phyloP scores from a whole-genome alignment of 2,329 filamentous ascomycete species.

The Aspergillus sp. region DNA sequence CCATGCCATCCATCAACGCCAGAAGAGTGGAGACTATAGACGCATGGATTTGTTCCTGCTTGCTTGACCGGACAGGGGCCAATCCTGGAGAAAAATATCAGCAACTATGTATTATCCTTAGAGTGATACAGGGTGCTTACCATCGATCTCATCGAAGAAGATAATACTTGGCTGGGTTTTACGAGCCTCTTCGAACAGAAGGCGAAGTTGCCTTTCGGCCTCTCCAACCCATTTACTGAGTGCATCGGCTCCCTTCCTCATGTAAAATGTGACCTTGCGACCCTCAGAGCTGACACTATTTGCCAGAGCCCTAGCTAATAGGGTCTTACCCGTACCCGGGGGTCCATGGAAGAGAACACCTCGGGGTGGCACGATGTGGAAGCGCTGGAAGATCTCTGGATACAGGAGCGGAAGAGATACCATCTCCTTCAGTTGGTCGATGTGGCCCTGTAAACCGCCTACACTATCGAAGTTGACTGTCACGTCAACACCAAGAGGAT shows the following conservation, averaged over 20 bases:
- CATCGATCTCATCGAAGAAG: constrained; percentile 99
- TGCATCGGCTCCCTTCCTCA: constrained; percentile 97
- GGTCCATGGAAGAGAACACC: constrained; percentile 97
- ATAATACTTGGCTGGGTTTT: constrained; percentile 98
- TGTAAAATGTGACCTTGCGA: constrained; percentile 96
- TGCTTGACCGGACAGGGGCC: constrained; percentile 92
- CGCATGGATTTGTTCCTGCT: constrained; percentile 97
- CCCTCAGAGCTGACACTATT: constrained; percentile 87
- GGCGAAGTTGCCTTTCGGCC: constrained; percentile 87
- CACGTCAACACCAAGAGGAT: constrained; percentile 88
- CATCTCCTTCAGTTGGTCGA: constrained; percentile 98
- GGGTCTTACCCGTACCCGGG: constrained; percentile 94
- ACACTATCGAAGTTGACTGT: constrained; percentile 93
- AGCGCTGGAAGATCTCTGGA: constrained; percentile 86
- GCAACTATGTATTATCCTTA: not conserved
- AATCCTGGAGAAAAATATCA: constrained; percentile 48
- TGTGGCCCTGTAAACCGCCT: constrained; percentile 87
- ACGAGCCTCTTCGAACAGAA: constrained; percentile 92
- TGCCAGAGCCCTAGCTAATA: constrained; percentile 89
- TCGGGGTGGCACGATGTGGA: constrained; percentile 89
- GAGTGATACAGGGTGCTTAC: constrained; percentile 40
- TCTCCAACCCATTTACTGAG: constrained; percentile 99
- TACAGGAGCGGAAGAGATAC: constrained; percentile 91
- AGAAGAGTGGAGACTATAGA: constrained; percentile 95
- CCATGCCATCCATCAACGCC: constrained; percentile 96